Base-by-base conservation (phyloP, 106 monocot species). In the Amphibolis antarctica region DNA sequence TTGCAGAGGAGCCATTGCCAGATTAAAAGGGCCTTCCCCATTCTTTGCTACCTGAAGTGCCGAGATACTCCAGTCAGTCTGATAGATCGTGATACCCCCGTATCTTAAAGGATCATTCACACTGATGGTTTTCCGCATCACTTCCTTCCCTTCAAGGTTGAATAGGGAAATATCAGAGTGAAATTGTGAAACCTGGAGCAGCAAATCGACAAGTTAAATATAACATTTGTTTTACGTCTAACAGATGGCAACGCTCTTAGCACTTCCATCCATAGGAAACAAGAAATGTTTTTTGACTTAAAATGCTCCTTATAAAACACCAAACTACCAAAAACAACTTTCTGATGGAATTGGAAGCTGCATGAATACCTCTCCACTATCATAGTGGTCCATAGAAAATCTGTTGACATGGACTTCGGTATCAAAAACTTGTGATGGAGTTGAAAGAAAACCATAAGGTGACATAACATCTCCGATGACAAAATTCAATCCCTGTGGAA, bases 361-460 rank as follows among this genome's bases (percentile, higher is more conserved):
- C 7, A 20, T 12, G 0, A 51, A 63, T 86, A 89, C 90, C 84
- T 90, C 90, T 1, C 96, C 96, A 57, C 90, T 96, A 10, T 90
- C 96, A 75, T 96, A 90, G 53, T 96, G 90, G 14, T 96, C 80
- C 89, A 96, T 96, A 27, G 64, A 96, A 73, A 96, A 96, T 74
- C 66, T 85, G 71, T 96, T 96, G 51, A 96, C 82, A 73, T 96
- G 96, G 61, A 96, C 96, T 76, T 86, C 89, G 20, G 96, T 90
- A 46, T 82, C 78, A 44, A 96, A 90, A 58, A 66, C 44, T 52
- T 86, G 24, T 42, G 67, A 31, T 25, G 90, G 78, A 66, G 24
- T 67, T 25, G 94, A 83, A 73, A 96, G 86, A 74, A 96, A 82
- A 3, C 94, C 94, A 58, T 12, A 65, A 0, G 94, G 94, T 55